A percentile compares a stretch with the other conserved stretches of the same genome.
phyloP scores from a whole-genome alignment of 257 asterid species.

The Nicotiana tabacum region DNA sequence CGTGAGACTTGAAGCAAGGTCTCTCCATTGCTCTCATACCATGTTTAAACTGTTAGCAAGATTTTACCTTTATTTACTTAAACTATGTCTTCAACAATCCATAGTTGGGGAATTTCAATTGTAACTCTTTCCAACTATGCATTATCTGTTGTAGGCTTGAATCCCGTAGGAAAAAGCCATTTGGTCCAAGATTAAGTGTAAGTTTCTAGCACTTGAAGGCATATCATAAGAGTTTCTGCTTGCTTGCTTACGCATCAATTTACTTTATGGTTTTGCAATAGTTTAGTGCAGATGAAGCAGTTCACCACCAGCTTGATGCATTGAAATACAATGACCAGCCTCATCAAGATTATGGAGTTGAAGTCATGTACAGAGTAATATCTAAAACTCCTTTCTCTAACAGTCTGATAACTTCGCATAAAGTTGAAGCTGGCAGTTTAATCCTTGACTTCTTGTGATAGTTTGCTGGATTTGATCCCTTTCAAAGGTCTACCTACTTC shows the following conservation, averaged over 20 bases:
- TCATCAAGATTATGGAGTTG: conserved; percentile 86
- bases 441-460: conserved; percentile 21
- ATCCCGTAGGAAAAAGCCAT: conserved; percentile 68
- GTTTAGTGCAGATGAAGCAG: conserved; percentile 91
- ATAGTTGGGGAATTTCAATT: background rate
- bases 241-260: conserved; percentile 14
- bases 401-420: background rate
- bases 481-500: conserved; percentile 89
- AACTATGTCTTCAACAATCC: background rate
- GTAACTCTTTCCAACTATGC: background rate
- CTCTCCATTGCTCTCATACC: background rate
- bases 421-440: background rate
- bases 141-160: conserved; percentile 57
- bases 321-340: conserved; percentile 90
- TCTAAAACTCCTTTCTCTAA: background rate
- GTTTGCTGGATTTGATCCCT: conserved; percentile 98
- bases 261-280: conserved; percentile 24
- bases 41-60: background rate
- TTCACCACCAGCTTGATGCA: conserved; percentile 84
- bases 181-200: conserved; percentile 89
- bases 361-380: conserved; percentile 89
- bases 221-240: background rate
- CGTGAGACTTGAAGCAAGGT: background rate
- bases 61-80: background rate
- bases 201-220: conserved; percentile 11